Percentiles rank a stretch among this genome's conserved stretches.
phyloP scores from a whole-genome alignment of 805 yeast species.

The Yarrowia divulgata region DNA sequence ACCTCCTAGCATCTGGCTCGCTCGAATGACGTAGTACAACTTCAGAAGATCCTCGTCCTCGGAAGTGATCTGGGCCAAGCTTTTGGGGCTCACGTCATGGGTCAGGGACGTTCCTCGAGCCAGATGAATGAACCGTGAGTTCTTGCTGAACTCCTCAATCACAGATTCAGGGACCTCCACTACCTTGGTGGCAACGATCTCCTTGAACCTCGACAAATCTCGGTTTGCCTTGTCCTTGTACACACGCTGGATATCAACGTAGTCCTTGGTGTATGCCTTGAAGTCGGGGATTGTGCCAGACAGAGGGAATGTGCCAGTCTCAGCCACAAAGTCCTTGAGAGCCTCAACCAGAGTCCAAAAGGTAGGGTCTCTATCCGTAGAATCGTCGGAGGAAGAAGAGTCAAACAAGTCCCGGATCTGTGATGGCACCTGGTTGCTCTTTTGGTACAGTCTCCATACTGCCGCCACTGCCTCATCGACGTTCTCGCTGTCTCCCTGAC shows the following conservation, averaged over 20 bases:
- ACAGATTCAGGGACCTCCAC: constrained; percentile 46
- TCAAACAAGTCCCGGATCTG: constrained; percentile 41
- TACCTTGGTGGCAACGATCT: constrained; percentile 49
- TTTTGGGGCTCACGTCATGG: constrained; percentile 41
- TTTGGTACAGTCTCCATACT: constrained; percentile 55
- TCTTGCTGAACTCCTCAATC: constrained; percentile 64
- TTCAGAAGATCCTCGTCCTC: constrained; percentile 43
- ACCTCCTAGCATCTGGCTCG: constrained; percentile 39
- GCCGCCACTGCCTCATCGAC: constrained; percentile 61
- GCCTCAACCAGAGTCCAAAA: constrained; percentile 74
- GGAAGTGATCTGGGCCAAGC: constrained; percentile 2
- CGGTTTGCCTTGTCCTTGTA: constrained; percentile 62
- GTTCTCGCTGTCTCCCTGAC: constrained; percentile 55
- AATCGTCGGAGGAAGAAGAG: constrained; percentile 17
- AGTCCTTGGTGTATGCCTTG: constrained; percentile 75
- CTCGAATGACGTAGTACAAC: constrained; percentile 46
- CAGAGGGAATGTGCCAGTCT: constrained; percentile 62
- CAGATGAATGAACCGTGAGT: constrained; percentile 61
- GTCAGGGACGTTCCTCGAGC: constrained; percentile 54
- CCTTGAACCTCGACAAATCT: constrained; percentile 58
- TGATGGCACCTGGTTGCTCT: constrained; percentile 49
- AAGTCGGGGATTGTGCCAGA: constrained; percentile 85
- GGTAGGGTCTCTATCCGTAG: constrained; percentile 40
- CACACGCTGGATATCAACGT: constrained; percentile 62
- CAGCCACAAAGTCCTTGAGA: constrained; percentile 57